Evolutionary conservation across 257 asterid genomes (phyloP), one percentile per base, ranked within the genome.

Genomic region (Jasminum sambac): DNA sequence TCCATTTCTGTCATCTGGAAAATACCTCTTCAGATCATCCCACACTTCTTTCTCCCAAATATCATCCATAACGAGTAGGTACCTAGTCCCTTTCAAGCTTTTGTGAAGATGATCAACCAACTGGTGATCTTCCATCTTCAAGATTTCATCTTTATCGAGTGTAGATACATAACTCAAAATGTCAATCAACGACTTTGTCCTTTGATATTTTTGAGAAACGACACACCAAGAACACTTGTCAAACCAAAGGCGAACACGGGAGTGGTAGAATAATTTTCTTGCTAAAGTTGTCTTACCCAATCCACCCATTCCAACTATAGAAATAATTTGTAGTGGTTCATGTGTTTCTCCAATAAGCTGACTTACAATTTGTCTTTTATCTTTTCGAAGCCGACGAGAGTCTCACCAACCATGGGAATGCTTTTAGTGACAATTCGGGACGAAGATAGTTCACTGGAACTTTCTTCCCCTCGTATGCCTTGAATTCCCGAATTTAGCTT

Each of bases 301-400:
- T 36, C 80, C 74, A 0, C 66, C 4, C 80, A 66, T 71, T 0
- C 70, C 69, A 2, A 71, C 76, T 0, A 76, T 71, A 2, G 80
- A 71, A 50, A 67, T 39, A 19, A 66, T 42, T 16, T 71, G 73
- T 5, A 66, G 39, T 0, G 21, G 0, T n/a, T n/a, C n/a, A 36
- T 5, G 3, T 7, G 44, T 1, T 65, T 11, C n/a, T 2, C 55
- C 6, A 0, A 0, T 30, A 17, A 76, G 74, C 6, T 23, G 12
- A 0, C 5, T 34, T 13, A 4, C 61, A 36, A 76, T 21, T 0
- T n/a, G 14, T 1, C 9, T 1, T 11, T 38, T 19, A 52, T 70
- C 0, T 55, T 1, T 16, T 64, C 21, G 16, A 76, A 50, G 43
- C 80, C 74, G 0, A 1, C 36, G 36, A 30, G 1, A 1, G 4